Base-by-base conservation (phyloP, 1,284 basidiomycete species). In the Rhodofomes roseus region DNA sequence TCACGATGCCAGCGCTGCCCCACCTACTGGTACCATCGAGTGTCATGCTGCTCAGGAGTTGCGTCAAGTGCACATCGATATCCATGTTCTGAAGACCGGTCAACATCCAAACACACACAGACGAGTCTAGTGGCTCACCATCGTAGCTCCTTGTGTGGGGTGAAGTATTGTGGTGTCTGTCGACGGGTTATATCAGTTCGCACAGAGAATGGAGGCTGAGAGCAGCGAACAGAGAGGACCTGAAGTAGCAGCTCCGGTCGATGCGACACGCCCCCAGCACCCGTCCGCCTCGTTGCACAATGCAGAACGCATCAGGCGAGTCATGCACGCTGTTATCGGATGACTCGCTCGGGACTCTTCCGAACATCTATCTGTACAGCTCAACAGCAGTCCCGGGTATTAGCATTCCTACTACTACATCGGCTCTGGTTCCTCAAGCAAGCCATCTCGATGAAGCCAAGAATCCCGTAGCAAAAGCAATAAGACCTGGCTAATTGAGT, bases 51-150 rank as follows among this genome's bases (percentile, higher is more conserved):
- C 64, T 55, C 22, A 71, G 58, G 11, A 71, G 61, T 39, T 70
- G 65, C 11, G 67, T 61, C 20, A 71, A 61, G 29, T 71, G 67
- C 29, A 62, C 57, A 36, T 71, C 70, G 48, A 69, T 60, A 39
- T 70, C 67, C 70, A 70, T 68, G 52, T 55, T 60, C 61, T 59
- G 41, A 16, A 18, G 11, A 9, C 14, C 9, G 3, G 31, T 31
- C 20, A 31, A 12, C 48, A 23, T 27, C 3, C 14, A 25, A 34
- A 34, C 27, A 39, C 34, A n/a, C 25, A 18, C 29, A 29, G 12
- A 39, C 7, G 54, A 18, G 27, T 14, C 27, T 18, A 50, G 39
- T 27, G 34, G 31, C 50, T 36, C 31, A 52, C 50, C 50, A 36
- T 36, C 25, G 22, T 14, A 12, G 4, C 2, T 3, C 29, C 23